phyloP scores from a whole-genome alignment of 1,284 basidiomycete genomes.

The Agaricales sp. region DNA sequence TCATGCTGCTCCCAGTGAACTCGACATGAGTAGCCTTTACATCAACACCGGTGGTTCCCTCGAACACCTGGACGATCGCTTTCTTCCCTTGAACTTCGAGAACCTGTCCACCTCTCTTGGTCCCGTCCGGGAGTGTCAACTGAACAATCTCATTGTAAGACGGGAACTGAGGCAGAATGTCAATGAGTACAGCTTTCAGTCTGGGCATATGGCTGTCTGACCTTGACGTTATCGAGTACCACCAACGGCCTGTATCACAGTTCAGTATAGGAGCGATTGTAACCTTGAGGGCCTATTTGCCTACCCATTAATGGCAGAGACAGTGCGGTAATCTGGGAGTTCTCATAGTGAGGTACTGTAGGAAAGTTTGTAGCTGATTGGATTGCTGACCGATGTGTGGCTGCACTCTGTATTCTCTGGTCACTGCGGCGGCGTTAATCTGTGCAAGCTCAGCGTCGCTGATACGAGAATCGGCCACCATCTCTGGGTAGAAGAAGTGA shows the following conservation, averaged over 20 bases:
- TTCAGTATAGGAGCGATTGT: slow-evolving; percentile 12
- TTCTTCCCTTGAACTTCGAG: slow-evolving; percentile 98
- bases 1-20: slow-evolving; percentile 98
- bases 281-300: slow-evolving; percentile 15
- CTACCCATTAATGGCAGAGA: slow-evolving; percentile 94
- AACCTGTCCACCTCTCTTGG: slow-evolving; percentile 93
- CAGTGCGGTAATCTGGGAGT: slow-evolving; percentile 82
- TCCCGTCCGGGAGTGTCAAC: slow-evolving; percentile 92
- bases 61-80: slow-evolving; percentile 98
- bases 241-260: slow-evolving; percentile 68
- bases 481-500: slow-evolving; percentile 17
- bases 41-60: slow-evolving; percentile 96
- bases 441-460: slow-evolving; percentile 70
- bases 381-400: slow-evolving; percentile 75
- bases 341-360: slow-evolving; percentile 2
- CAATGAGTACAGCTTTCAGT: slow-evolving; percentile 10
- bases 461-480: slow-evolving; percentile 49
- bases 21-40: slow-evolving; percentile 97
- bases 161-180: slow-evolving; percentile 59
- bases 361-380: neutral
- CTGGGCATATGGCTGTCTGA: slow-evolving; percentile 21
- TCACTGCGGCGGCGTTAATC: slow-evolving; percentile 83
- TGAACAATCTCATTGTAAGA: slow-evolving; percentile 99
- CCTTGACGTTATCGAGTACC: slow-evolving; percentile 98
- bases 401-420: slow-evolving; percentile 74